A percentile compares a stretch with the other conserved stretches of the same genome.
These are phyloP conservation scores for Talaromyces sp. DNA, from an alignment of 2,329 filamentous ascomycete species.

Conservation along the genomic window DNA sequence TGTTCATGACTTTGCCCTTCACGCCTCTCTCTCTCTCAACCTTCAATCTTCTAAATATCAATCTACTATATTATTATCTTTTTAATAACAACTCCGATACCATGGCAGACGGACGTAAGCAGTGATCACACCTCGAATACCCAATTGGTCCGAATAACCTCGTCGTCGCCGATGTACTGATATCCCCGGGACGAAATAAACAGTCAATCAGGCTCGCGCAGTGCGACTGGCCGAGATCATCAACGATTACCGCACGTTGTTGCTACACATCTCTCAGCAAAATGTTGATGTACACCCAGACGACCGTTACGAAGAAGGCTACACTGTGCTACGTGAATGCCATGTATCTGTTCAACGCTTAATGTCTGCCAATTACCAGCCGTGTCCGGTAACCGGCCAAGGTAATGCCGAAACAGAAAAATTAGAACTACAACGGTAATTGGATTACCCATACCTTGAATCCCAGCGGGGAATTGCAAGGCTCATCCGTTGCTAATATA, in stretches of 20 bases:
- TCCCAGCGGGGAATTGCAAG: background rate
- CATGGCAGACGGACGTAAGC: constrained; percentile 63
- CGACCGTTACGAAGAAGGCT: constrained; percentile 63
- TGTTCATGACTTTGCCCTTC: background rate
- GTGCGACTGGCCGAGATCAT: constrained; percentile 66
- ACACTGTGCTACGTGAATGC: constrained; percentile 60
- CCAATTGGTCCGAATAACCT: background rate
- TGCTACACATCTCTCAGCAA: constrained; percentile 60
- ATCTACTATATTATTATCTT: constrained; percentile 12
- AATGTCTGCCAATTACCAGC: constrained; percentile 56
- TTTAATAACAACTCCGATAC: constrained; percentile 5
- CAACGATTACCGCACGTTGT: constrained; percentile 64
- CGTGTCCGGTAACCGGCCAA: constrained; percentile 44
- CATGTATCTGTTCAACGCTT: constrained; percentile 58
- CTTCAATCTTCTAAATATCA: background rate
- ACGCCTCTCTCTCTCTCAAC: background rate
- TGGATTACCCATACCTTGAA: background rate
- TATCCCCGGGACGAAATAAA: constrained; percentile 1
- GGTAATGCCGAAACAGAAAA: constrained; percentile 58
- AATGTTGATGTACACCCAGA: constrained; percentile 55
- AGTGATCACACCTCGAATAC: background rate
- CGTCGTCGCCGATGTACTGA: constrained; percentile 10
- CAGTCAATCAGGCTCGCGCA: constrained; percentile 67
- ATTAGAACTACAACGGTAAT: constrained; percentile 58
- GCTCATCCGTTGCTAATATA: background rate